Base-by-base conservation (phyloP, 495 filamentous ascomycete genomes). In the Aspergillus panamensis region DNA sequence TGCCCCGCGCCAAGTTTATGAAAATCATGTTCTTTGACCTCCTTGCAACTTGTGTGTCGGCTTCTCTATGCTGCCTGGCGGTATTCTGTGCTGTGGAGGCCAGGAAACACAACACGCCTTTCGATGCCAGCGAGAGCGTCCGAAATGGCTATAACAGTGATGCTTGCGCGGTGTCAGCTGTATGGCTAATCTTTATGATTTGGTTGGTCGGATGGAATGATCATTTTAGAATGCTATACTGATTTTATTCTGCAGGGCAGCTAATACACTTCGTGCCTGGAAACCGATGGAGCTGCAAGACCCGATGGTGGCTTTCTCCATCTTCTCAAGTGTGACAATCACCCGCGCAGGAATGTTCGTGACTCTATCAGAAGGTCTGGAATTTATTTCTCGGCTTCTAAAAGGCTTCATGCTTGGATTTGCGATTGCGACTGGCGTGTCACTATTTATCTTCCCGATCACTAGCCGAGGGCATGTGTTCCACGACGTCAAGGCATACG, bases 131-230 rank as follows among this genome's bases (percentile, higher is more conserved):
- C 10, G 67, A 71, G 14, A 60, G 53, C 12, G 57, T 61, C 43
- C 57, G 61, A 8, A 66, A 59, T 55, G 65, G 66, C 2, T 73
- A 55, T 16, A 71, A 44, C 52, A 72, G 67, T 60, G 87, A 85
- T 39, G 87, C 88, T 25, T 83, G 85, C 10, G 90, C 85, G 0
- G 89, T 92, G 0, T 83, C 82, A 39, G 89, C 74, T 0, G 73
- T 91, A 3, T 94, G 89, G 89, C 77, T 94, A 1, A 87, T 92
- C 60, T 78, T 83, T 60, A 83, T 86, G 67, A 88, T 91, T 21
- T 94, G 83, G 75, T 62, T 82, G 29, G 76, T 80, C 20, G 6
- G 21, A 48, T 84, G 82, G 13, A 14, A 21, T 20, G 14, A 5
- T 8, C 1, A 51, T 51, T 25, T 16, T 14, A 14, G 13, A 1